phyloP scores from a whole-genome alignment of 768 basidiomycete species.

The Lactarius psammicola region DNA sequence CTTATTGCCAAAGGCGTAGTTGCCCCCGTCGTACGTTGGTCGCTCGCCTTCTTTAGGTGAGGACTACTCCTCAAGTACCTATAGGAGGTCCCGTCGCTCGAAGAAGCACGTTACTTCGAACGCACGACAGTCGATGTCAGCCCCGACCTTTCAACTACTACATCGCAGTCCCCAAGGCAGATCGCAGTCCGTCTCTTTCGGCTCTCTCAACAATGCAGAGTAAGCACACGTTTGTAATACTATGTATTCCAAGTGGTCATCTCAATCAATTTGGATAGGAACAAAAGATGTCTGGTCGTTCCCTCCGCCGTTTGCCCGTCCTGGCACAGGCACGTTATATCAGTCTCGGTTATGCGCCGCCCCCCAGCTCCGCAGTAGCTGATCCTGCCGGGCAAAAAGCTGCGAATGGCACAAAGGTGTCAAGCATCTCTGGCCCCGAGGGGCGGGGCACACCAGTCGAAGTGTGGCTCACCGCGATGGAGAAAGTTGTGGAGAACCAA shows the following conservation, averaged over 20 bases:
- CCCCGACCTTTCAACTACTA: constrained; percentile 37
- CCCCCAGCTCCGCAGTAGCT: constrained; percentile 2
- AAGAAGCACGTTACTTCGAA: constrained; percentile 59
- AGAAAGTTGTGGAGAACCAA: constrained; percentile 64
- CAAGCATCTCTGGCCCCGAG: constrained; percentile 1
- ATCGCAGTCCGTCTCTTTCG: constrained; percentile 57
- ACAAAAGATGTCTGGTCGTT: constrained; percentile 89
- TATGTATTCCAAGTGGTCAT: background rate
- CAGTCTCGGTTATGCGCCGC: constrained; percentile 35
- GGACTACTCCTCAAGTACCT: background rate
- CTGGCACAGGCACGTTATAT: constrained; percentile 87
- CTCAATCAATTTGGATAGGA: constrained; percentile 39
- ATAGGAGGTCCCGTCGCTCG: constrained; percentile 61
- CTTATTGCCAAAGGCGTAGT: constrained; percentile 75
- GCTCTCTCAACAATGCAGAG: constrained; percentile 78
- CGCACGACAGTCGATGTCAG: constrained; percentile 27
- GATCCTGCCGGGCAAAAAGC: constrained; percentile 10
- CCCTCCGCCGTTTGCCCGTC: constrained; percentile 89
- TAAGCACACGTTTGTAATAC: constrained; percentile 40
- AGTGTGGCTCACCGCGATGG: constrained; percentile 84
- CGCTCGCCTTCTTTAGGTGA: background rate
- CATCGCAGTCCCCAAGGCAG: constrained; percentile 46
- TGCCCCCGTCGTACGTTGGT: constrained; percentile 49
- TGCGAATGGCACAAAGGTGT: constrained; percentile 6
- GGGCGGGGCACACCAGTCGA: constrained; percentile 48